Percentiles rank a stretch among this genome's conserved stretches.
Conservation (phyloP, 345 rosid genomes). For the Moringa oleifera region DNA sequence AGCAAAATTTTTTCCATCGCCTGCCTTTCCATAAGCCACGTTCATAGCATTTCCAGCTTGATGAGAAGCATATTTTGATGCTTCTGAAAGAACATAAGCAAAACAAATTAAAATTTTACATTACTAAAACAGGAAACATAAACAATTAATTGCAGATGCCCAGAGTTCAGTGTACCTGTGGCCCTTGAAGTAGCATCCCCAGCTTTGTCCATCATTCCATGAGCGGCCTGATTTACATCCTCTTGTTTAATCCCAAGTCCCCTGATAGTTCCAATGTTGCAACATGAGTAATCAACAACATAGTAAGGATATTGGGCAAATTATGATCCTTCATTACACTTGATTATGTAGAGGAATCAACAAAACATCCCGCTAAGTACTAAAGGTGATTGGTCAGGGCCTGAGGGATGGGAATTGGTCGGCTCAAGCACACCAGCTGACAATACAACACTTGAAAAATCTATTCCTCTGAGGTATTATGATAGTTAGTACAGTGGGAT, state of each 20-base stretch:
- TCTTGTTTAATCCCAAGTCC: slow-evolving; percentile 10
- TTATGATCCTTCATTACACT: no score
- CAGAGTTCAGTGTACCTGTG: slow-evolving; percentile 22
- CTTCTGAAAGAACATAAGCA: slow-evolving; percentile 13
- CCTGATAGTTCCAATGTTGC: neutral
- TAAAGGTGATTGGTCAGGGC: no score
- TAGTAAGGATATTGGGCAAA: no score
- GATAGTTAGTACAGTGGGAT: no score
- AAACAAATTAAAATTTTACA: no score
- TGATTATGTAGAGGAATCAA: no score
- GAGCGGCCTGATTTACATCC: slow-evolving; percentile 12
- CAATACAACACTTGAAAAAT: no score
- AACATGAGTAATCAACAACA: no score
- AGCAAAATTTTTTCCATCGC: slow-evolving; percentile 13
- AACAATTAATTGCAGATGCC: slow-evolving; percentile 22
- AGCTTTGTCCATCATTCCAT: slow-evolving; percentile 21
- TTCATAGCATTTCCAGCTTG: slow-evolving; percentile 26
- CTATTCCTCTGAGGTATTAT: no score
- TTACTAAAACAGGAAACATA: neutral
- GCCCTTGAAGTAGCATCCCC: slow-evolving; percentile 32
- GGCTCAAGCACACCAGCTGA: no score
- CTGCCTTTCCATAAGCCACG: slow-evolving; percentile 15
- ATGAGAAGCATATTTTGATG: slow-evolving; percentile 24
- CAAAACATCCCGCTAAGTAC: no score
- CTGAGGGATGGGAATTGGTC: no score